phyloP scores from a whole-genome alignment of 2,329 filamentous ascomycete genomes.

The Knoxdaviesia capensis region DNA sequence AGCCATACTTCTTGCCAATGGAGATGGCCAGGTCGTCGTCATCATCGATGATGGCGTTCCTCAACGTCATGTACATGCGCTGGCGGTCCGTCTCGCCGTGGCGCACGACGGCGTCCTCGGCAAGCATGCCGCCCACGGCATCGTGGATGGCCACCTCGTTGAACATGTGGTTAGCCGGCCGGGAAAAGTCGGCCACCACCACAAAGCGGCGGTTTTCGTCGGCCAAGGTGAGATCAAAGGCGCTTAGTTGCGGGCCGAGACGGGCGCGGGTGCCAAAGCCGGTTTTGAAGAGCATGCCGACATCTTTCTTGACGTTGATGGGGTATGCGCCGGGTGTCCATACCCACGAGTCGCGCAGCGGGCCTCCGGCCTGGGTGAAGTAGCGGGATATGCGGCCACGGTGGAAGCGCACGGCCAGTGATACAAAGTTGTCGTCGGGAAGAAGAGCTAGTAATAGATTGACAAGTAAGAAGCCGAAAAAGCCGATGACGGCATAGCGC shows the following conservation, averaged over 20 bases:
- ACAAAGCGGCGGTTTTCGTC: slow-evolving; percentile 20
- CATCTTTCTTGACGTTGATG: slow-evolving; percentile 22
- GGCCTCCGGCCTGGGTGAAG: slow-evolving; percentile 10
- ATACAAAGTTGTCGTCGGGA: slow-evolving; percentile 5
- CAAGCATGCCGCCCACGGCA: slow-evolving; percentile 15
- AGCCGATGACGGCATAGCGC: slow-evolving; percentile 1
- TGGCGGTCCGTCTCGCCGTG: slow-evolving; percentile 13
- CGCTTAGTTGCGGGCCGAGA: slow-evolving; percentile 23
- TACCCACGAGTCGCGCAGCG: slow-evolving; percentile 19
- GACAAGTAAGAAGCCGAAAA: not conserved
- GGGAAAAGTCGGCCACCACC: slow-evolving; percentile 22
- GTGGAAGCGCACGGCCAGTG: slow-evolving; percentile 6
- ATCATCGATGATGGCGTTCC: slow-evolving; percentile 15
- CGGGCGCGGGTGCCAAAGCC: slow-evolving; percentile 32
- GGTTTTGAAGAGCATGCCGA: slow-evolving; percentile 32
- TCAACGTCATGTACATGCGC: slow-evolving; percentile 19
- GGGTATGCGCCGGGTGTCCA: slow-evolving; percentile 17
- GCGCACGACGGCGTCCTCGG: slow-evolving; percentile 10
- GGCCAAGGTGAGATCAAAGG: slow-evolving; percentile 13
- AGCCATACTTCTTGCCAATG: slow-evolving; percentile 19
- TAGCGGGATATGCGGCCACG: slow-evolving; percentile 11
- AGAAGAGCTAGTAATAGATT: not conserved
- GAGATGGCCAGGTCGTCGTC: slow-evolving; percentile 16
- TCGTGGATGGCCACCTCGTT: slow-evolving; percentile 14
- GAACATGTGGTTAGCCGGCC: not conserved